Base-by-base conservation (phyloP, 257 asterid species). In the Solanum neorickii region DNA sequence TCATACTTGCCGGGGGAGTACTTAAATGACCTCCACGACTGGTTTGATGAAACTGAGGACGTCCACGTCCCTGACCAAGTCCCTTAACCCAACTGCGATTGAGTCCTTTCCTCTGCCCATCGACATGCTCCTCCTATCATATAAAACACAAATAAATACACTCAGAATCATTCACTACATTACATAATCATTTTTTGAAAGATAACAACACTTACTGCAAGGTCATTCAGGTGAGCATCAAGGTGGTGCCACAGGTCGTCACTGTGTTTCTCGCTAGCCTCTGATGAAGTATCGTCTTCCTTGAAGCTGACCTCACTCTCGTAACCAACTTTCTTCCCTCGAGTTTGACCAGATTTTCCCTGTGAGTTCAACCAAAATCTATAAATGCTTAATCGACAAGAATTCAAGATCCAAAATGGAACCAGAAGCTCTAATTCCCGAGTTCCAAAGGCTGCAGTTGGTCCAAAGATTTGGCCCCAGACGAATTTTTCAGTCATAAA, bases 271-370 rank as follows among this genome's bases (percentile, higher is more conserved):
- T 82, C 85, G 90, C 88, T 88, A 91, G 29, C 44, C 91, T 93
- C 96, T 12, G 91, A 27, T 62, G 75, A 72, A 86, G 90, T 88
- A 84, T 95, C 98, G 15, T 93, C 98, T 85, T 91, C 94, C 92
- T 88, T 91, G 31, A 87, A 49, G 83, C 72, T 85, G 83, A 88
- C n/a, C 76, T 92, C 95, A 86, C 91, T 92, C 86, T 94, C 98
- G 46, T 87, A 91, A 87, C 93, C 91, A 82, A 87, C 90, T 89
- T 92, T 94, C 91, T 91, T 94, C 14, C 59, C 87, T 82, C 96
- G 92, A 44, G 80, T 83, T 76, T 93, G 97, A 83, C 90, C 89
- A 84, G 91, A 87, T 88, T 95, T 95, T 52, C 90, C 91, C 99
- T 93, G 91, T 41, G 31, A 76, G 23, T 31, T 86, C 85, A 42